A percentile compares a stretch with the other conserved stretches of the same genome.
Conservation (phyloP, 1,139 yeast species). For the Protomyces arabidopsidicola region DNA sequence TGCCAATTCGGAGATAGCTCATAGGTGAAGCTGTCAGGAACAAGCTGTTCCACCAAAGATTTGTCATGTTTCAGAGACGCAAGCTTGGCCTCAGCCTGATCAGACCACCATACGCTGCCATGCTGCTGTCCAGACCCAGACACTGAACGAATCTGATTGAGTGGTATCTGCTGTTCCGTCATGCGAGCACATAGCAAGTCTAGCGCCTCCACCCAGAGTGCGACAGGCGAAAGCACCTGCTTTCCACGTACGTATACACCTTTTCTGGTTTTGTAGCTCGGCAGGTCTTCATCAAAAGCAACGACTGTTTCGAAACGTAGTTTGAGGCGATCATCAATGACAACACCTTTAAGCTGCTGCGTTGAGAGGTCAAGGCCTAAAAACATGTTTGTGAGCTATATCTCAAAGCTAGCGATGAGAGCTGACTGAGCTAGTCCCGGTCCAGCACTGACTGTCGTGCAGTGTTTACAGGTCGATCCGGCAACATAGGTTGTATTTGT, state of each 20-base stretch:
- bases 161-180: conserved; percentile 52
- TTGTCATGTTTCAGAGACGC: conserved; percentile 36
- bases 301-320: conserved; percentile 58
- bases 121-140: conserved; percentile 92
- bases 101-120: conserved; percentile 79
- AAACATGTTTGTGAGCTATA: conserved; percentile 21
- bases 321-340: conserved; percentile 53
- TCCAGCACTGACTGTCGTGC: too few species aligned
- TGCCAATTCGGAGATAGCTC: conserved; percentile 87
- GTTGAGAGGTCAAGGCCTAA: conserved; percentile 85
- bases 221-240: conserved; percentile 67
- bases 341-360: conserved; percentile 76
- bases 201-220: conserved; percentile 83
- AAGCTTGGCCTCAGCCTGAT: conserved; percentile 47
- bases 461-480: too few species aligned
- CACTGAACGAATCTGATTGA: conserved; percentile 59
- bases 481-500: too few species aligned
- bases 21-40: conserved; percentile 53
- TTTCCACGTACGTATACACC: conserved; percentile 64
- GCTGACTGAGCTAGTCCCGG: too few species aligned
- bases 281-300: conserved; percentile 64
- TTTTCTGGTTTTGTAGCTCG: conserved; percentile 43
- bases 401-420: too few species aligned
- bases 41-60: conserved; percentile 42
- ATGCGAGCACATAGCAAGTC: conserved; percentile 59